Percentiles rank a stretch among this genome's conserved stretches.
phyloP scores from a whole-genome alignment of 805 yeast genomes.

The Suhomyces sp. region DNA sequence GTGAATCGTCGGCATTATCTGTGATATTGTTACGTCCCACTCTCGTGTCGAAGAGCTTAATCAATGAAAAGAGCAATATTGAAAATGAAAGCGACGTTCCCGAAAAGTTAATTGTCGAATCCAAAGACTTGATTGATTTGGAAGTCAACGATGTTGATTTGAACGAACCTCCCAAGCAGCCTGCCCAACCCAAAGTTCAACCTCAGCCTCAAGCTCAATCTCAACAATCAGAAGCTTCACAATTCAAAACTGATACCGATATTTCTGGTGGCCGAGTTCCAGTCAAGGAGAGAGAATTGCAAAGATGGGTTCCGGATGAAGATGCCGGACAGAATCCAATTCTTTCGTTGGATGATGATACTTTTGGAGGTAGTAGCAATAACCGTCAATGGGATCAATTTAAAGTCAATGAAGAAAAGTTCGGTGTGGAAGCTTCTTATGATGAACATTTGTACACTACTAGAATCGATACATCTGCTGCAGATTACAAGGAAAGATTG shows the following conservation, averaged over 20 bases:
- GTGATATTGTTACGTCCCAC: constrained; percentile 56
- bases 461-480: constrained; percentile 62
- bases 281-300: constrained; percentile 67
- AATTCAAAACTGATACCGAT: constrained; percentile 82
- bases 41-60: constrained; percentile 25
- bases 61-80: constrained; percentile 25
- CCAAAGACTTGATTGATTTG: constrained; percentile 52
- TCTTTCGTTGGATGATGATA: constrained; percentile 38
- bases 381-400: constrained; percentile 84
- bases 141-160: constrained; percentile 44
- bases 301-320: constrained; percentile 80
- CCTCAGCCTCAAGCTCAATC: neutral
- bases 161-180: constrained; percentile 4
- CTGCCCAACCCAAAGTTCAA: neutral
- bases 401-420: constrained; percentile 82
- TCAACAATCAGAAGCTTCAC: constrained; percentile 8
- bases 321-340: constrained; percentile 35
- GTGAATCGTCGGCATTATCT: constrained; percentile 46
- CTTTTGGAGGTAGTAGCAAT: constrained; percentile 11
- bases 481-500: constrained; percentile 65
- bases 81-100: constrained; percentile 39
- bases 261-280: constrained; percentile 52
- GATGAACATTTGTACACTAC: constrained; percentile 91
- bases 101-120: constrained; percentile 44
- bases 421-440: constrained; percentile 81